A percentile compares a stretch with the other conserved stretches of the same genome.
phyloP scores from a whole-genome alignment of 106 monocot species.

The Dendrobium nobile region DNA sequence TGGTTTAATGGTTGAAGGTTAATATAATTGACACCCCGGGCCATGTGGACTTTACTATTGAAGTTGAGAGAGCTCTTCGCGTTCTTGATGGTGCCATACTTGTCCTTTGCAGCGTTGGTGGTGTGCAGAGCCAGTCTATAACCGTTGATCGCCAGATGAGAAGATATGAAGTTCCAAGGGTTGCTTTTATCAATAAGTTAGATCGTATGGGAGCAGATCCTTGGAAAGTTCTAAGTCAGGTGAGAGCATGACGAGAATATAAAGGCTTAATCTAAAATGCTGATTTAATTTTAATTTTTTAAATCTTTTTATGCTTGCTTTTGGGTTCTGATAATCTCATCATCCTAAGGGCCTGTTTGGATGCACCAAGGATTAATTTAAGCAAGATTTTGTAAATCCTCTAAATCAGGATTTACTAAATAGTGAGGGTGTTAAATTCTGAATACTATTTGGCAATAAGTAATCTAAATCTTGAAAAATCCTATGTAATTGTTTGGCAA shows the following conservation, averaged over 20 bases:
- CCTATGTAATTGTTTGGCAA: too few relatives aligned
- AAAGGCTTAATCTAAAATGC: not conserved
- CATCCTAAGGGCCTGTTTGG: not conserved
- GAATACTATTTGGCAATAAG: too few relatives aligned
- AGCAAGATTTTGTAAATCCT: too few relatives aligned
- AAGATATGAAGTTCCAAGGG: constrained; percentile 91
- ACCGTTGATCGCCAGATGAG: constrained; percentile 99
- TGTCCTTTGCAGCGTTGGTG: constrained; percentile 97
- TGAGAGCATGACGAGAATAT: constrained; percentile 4
- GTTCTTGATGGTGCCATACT: constrained; percentile 99
- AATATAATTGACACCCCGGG: constrained; percentile 99
- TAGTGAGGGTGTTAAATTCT: too few relatives aligned
- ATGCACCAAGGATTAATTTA: too few relatives aligned
- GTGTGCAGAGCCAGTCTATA: constrained; percentile 96
- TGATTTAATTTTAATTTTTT: not conserved
- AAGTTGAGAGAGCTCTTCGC: constrained; percentile 93
- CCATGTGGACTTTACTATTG: constrained; percentile 98
- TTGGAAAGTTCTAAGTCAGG: constrained; percentile 98
- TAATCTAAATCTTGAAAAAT: too few relatives aligned
- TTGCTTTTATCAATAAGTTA: constrained; percentile 96
- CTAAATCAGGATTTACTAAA: too few relatives aligned
- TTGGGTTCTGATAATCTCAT: not conserved
- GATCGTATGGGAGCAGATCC: constrained; percentile 99
- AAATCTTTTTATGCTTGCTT: not conserved
- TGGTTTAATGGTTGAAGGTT: constrained; percentile 38